Evolutionary conservation across 148 eudicot species (phyloP).

Genomic region (Polygonum aviculare): DNA sequence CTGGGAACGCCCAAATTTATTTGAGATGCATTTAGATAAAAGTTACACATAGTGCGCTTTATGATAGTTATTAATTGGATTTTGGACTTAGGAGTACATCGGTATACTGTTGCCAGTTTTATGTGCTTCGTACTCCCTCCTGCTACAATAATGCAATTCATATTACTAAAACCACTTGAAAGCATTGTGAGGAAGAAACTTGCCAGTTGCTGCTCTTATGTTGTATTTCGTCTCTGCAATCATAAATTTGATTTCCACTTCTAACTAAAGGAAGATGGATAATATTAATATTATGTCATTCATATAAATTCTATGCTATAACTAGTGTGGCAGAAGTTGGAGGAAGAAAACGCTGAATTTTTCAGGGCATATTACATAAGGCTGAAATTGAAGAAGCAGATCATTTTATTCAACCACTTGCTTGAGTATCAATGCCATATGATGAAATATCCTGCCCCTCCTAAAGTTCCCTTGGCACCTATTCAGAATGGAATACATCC

Average conservation of each 20-base stretch:
- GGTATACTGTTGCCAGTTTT: background rate
- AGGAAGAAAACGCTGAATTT: conserved; percentile 98
- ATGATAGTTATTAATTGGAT: background rate
- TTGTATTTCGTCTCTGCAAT: background rate
- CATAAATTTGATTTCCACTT: background rate
- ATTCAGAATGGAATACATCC: conserved; percentile 89
- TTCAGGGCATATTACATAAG: conserved; percentile 93
- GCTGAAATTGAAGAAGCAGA: conserved; percentile 95
- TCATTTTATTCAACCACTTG: conserved; percentile 81
- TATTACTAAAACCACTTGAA: background rate
- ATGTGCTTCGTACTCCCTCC: background rate
- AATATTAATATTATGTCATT: background rate
- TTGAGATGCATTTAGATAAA: background rate
- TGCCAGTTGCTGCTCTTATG: background rate
- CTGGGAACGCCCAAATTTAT: background rate
- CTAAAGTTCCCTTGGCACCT: conserved; percentile 86
- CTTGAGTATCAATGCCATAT: conserved; percentile 85
- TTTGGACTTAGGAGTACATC: background rate
- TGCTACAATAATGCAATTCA: background rate
- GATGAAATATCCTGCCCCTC: conserved; percentile 72
- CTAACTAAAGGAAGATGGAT: background rate
- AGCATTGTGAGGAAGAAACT: background rate
- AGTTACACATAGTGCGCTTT: background rate
- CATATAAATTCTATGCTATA: conserved; percentile 7
- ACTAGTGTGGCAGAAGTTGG: conserved; percentile 97